phyloP scores from a whole-genome alignment of 192 early-diverging fungal species.

The Chytriomyces hyalinus region DNA sequence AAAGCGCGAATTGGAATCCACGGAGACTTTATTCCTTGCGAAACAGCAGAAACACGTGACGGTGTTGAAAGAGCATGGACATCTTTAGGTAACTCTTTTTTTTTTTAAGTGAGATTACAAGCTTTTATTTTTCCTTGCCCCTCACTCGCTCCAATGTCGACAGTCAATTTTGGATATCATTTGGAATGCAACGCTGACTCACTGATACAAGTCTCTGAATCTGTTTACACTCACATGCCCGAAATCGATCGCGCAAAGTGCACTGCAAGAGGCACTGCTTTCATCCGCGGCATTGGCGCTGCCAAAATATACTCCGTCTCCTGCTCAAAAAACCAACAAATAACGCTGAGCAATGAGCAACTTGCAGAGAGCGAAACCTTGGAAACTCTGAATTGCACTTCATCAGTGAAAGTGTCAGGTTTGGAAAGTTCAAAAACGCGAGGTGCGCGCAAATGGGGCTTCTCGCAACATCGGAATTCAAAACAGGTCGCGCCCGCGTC shows the following conservation, averaged over 20 bases:
- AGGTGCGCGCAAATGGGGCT: too few relatives aligned
- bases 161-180: conserved; percentile 36
- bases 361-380: too few relatives aligned
- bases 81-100: conserved; percentile 1
- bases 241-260: neutral
- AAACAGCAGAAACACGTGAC: neutral
- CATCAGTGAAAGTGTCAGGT: too few relatives aligned
- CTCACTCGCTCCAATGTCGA: neutral
- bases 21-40: conserved; percentile 6
- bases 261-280: neutral
- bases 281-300: conserved; percentile 20
- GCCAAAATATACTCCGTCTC: conserved; percentile 21
- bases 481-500: too few relatives aligned
- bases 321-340: neutral
- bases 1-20: conserved; percentile 28
- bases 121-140: neutral
- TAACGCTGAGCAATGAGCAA: too few relatives aligned
- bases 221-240: neutral
- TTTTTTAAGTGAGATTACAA: neutral
- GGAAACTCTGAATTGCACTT: too few relatives aligned
- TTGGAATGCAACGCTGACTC: conserved; percentile 24
- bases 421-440: too few relatives aligned
- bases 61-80: conserved; percentile 24
- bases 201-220: conserved; percentile 24
- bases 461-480: too few relatives aligned